Percentiles rank a stretch among this genome's conserved stretches.
Evolutionary conservation across 2,329 filamentous ascomycete genomes (phyloP).

Genomic region (Diaporthe vaccinii): DNA sequence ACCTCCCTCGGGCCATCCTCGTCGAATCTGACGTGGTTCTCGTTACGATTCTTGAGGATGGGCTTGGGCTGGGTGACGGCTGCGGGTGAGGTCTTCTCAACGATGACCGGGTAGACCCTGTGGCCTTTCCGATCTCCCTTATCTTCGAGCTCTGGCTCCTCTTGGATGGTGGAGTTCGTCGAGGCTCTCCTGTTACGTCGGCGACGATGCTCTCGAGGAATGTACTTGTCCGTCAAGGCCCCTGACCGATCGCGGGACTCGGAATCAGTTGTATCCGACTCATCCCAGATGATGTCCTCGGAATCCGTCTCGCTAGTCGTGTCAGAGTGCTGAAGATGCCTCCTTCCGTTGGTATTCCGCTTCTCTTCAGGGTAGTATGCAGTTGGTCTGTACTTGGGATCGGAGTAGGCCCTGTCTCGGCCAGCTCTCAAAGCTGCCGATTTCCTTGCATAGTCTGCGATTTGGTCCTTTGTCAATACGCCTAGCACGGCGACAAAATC

Average conservation of each 20-base stretch:
- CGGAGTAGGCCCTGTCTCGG: constrained; percentile 47
- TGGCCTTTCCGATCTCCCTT: constrained; percentile 43
- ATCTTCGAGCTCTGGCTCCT: constrained; percentile 42
- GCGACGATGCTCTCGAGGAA: constrained; percentile 40
- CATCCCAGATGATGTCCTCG: constrained; percentile 47
- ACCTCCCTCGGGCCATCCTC: constrained; percentile 61
- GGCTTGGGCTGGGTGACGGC: constrained; percentile 63
- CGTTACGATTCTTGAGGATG: constrained; percentile 73
- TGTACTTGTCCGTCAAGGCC: constrained; percentile 41
- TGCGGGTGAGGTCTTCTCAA: constrained; percentile 51
- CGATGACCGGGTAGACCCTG: constrained; percentile 57
- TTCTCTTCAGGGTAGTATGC: constrained; percentile 32
- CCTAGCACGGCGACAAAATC: constrained; percentile 73
- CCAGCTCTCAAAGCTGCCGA: constrained; percentile 62
- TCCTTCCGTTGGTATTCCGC: constrained; percentile 15
- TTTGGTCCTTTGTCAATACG: constrained; percentile 63
- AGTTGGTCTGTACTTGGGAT: constrained; percentile 3
- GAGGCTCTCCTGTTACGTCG: constrained; percentile 46
- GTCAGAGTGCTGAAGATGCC: constrained; percentile 38
- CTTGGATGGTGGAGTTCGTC: constrained; percentile 57
- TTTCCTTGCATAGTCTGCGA: constrained; percentile 64
- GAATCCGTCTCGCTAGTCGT: constrained; percentile 44
- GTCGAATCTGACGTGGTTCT: constrained; percentile 68
- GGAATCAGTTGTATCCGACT: constrained; percentile 47
- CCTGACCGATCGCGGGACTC: constrained; percentile 40